phyloP scores from a whole-genome alignment of 805 yeast genomes.

The Cyberlindnera mississippiensis region DNA sequence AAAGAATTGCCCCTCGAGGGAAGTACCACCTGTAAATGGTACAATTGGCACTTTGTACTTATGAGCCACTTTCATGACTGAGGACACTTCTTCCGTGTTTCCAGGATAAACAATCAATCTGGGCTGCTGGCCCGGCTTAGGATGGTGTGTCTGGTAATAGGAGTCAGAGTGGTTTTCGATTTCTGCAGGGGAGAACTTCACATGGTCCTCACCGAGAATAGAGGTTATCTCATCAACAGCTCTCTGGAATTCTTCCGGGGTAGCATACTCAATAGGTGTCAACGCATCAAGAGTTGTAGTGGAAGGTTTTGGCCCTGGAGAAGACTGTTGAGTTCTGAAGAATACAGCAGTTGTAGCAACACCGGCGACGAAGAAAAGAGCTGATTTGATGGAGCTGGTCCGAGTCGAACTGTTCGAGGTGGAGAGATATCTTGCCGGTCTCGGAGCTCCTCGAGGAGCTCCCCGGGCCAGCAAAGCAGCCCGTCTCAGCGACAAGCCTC shows the following conservation, averaged over 20 bases:
- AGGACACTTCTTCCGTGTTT: constrained; percentile 62
- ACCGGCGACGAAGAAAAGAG: constrained; percentile 16
- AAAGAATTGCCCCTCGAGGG: constrained; percentile 77
- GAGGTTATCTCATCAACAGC: constrained; percentile 41
- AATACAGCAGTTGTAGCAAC: constrained; percentile 14
- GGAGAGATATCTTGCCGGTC: background rate
- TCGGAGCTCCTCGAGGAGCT: background rate
- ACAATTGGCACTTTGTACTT: constrained; percentile 62
- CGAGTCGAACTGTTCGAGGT: background rate
- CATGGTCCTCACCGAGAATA: constrained; percentile 35
- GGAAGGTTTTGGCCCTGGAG: constrained; percentile 11
- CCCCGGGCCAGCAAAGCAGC: background rate
- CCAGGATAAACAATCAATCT: constrained; percentile 56
- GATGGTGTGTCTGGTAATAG: constrained; percentile 61
- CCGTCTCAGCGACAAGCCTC: no score
- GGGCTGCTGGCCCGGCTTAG: constrained; percentile 55
- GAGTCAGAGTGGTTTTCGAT: constrained; percentile 55
- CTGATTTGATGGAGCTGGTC: constrained; percentile 1
- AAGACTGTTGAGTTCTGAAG: constrained; percentile 2
- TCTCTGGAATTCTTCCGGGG: constrained; percentile 31
- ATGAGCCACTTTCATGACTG: constrained; percentile 58
- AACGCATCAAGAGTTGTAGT: constrained; percentile 36
- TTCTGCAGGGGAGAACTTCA: constrained; percentile 35
- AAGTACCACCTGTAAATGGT: constrained; percentile 77
- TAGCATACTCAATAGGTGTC: constrained; percentile 39